These are phyloP conservation scores for Lichtheimia corymbifera DNA, from an alignment of 371 early-diverging fungal species.

Conservation along the genomic window DNA sequence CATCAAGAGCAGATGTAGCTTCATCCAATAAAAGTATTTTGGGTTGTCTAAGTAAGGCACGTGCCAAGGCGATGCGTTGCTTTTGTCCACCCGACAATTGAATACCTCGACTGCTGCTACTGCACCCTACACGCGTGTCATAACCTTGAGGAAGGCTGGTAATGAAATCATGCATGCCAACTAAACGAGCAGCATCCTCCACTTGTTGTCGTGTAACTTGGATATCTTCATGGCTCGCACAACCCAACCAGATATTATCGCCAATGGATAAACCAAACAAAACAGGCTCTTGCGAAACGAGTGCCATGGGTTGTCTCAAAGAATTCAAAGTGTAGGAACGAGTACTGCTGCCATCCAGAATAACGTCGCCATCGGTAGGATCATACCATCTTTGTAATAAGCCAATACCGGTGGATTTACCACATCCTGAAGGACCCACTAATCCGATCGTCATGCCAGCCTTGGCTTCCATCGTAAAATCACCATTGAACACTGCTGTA, in stretches of 20 bases:
- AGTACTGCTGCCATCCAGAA: constrained; percentile 67
- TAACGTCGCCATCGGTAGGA: constrained; percentile 56
- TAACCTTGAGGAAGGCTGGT: constrained; percentile 68
- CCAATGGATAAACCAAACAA: constrained; percentile 77
- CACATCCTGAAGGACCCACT: constrained; percentile 83
- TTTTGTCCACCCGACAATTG: constrained; percentile 37
- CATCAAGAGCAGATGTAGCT: constrained; percentile 91
- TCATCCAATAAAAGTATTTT: constrained; percentile 91
- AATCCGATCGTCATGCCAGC: constrained; percentile 81
- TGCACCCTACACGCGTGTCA: constrained; percentile 69
- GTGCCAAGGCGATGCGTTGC: constrained; percentile 37
- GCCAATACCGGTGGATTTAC: constrained; percentile 82
- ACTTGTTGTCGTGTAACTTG: constrained; percentile 57
- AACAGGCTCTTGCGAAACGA: constrained; percentile 88
- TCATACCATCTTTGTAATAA: constrained; percentile 91
- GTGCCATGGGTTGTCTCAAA: constrained; percentile 71
- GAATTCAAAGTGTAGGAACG: constrained; percentile 55
- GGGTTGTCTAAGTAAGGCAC: constrained; percentile 79
- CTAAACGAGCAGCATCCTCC: constrained; percentile 54
- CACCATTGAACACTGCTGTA: constrained; percentile 71
- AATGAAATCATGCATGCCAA: constrained; percentile 83
- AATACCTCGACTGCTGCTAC: constrained; percentile 55
- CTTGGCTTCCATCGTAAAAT: constrained; percentile 65
- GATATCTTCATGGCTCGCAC: constrained; percentile 31
- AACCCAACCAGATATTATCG: constrained; percentile 77